Evolutionary conservation across 2,329 filamentous ascomycete genomes (phyloP).

Genomic region (Aspergillus flavus): DNA sequence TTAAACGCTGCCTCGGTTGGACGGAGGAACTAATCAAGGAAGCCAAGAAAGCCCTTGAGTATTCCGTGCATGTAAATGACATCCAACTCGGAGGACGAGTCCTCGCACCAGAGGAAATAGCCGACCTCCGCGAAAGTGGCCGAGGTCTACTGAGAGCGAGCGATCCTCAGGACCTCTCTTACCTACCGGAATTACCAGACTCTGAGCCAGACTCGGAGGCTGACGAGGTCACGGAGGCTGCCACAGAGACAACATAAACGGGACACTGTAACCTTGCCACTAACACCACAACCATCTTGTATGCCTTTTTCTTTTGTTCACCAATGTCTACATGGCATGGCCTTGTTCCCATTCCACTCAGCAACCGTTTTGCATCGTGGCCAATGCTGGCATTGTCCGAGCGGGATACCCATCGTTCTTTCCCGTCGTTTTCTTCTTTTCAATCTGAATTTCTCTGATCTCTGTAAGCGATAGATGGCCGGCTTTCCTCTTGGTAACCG

Average conservation of each 20-base stretch:
- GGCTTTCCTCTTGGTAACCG: constrained; percentile 7
- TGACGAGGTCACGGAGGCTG: background rate
- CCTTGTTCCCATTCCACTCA: background rate
- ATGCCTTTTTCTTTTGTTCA: constrained; percentile 6
- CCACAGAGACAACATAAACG: background rate
- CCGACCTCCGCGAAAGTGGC: constrained; percentile 35
- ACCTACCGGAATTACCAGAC: constrained; percentile 3
- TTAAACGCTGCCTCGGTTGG: constrained; percentile 85
- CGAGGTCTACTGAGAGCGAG: constrained; percentile 38
- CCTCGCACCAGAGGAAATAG: constrained; percentile 67
- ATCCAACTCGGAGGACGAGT: constrained; percentile 80
- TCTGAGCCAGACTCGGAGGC: background rate
- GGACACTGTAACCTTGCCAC: background rate
- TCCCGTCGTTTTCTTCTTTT: constrained; percentile 6
- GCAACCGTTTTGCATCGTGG: constrained; percentile 1
- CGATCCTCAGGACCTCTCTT: background rate
- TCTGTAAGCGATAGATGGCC: constrained; percentile 10
- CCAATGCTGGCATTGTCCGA: constrained; percentile 11
- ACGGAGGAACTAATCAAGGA: constrained; percentile 90
- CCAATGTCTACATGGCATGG: background rate
- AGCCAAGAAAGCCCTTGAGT: constrained; percentile 82
- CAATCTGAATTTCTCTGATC: background rate
- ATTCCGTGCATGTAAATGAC: constrained; percentile 76
- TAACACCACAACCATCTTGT: background rate
- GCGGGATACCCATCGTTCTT: background rate